These are phyloP conservation scores for Pleurotus cornucopiae DNA, from an alignment of 768 basidiomycete species.

Conservation along the genomic window DNA sequence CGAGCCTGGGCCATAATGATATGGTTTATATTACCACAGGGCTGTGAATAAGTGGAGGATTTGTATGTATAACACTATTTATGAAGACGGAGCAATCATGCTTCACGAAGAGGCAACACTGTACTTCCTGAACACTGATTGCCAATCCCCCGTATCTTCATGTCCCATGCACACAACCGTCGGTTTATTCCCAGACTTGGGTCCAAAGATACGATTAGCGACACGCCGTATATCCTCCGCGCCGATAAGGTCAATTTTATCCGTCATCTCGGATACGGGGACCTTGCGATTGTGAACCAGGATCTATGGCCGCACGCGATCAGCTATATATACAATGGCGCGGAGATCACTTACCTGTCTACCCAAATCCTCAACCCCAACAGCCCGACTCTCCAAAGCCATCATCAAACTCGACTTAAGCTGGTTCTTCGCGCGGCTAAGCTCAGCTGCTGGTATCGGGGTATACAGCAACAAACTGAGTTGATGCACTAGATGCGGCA, in stretches of 20 bases:
- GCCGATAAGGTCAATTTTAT: conserved; percentile 75
- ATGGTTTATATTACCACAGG: neutral
- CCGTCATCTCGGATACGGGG: conserved; percentile 87
- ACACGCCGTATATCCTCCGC: conserved; percentile 69
- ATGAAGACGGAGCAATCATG: neutral
- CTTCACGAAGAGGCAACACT: conserved; percentile 41
- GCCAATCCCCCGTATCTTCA: conserved; percentile 70
- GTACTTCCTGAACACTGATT: conserved; percentile 62
- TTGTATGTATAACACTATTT: conserved; percentile 5
- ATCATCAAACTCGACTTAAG: conserved; percentile 90
- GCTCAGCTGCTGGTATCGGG: conserved; percentile 60
- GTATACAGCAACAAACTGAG: conserved; percentile 77
- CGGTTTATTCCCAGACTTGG: conserved; percentile 55
- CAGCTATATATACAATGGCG: neutral
- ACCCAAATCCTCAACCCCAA: conserved; percentile 87
- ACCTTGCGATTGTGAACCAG: conserved; percentile 85
- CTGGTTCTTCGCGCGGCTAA: conserved; percentile 91
- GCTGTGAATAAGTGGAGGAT: neutral
- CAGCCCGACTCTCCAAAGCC: conserved; percentile 84
- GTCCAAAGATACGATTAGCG: conserved; percentile 71
- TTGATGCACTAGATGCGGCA: conserved; percentile 85
- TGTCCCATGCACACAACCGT: conserved; percentile 84
- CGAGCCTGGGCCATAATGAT: neutral
- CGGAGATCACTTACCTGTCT: conserved; percentile 55
- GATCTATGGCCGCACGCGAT: conserved; percentile 38